phyloP scores from a whole-genome alignment of 2,329 filamentous ascomycete species.

The Pleomassaria siparia region DNA sequence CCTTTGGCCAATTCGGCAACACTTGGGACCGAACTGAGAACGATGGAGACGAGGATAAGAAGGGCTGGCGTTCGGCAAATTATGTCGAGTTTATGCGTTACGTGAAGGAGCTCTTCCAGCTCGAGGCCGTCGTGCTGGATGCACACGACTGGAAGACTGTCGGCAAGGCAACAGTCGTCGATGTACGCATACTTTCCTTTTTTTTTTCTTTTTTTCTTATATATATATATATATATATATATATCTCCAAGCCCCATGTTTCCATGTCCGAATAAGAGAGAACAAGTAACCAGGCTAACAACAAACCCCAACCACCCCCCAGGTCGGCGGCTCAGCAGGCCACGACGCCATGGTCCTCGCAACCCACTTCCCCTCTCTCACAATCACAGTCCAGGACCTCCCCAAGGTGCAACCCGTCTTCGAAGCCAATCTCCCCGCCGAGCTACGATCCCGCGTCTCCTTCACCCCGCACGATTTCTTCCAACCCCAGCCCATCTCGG shows the following conservation, averaged over 20 bases:
- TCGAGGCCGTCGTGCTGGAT: constrained; percentile 26
- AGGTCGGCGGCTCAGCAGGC: constrained; percentile 34
- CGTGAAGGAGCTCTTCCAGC: constrained; percentile 35
- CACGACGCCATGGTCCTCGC: constrained; percentile 35
- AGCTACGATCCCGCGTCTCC: constrained; percentile 29
- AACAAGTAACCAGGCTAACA: too few species aligned
- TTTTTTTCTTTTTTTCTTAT: not conserved
- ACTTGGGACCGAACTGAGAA: constrained; percentile 36
- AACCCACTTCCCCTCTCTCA: constrained; percentile 26
- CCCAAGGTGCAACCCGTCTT: constrained; percentile 28
- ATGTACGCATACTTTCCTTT: constrained; percentile 25
- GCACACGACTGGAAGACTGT: constrained; percentile 29
- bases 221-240: too few species aligned
- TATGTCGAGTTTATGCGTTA: constrained; percentile 39
- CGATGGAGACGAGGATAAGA: constrained; percentile 30
- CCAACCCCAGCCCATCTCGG: constrained; percentile 56
- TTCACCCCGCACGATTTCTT: constrained; percentile 61
- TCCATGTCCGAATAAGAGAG: too few species aligned
- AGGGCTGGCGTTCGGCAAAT: constrained; percentile 33
- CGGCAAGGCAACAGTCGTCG: constrained; percentile 27
- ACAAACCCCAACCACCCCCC: too few species aligned
- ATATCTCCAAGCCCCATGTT: too few species aligned
- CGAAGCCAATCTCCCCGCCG: constrained; percentile 22
- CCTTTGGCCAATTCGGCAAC: constrained; percentile 24
- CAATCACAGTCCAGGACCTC: constrained; percentile 36